phyloP scores from a whole-genome alignment of 768 basidiomycete genomes.

The Boletus tomentosulus region DNA sequence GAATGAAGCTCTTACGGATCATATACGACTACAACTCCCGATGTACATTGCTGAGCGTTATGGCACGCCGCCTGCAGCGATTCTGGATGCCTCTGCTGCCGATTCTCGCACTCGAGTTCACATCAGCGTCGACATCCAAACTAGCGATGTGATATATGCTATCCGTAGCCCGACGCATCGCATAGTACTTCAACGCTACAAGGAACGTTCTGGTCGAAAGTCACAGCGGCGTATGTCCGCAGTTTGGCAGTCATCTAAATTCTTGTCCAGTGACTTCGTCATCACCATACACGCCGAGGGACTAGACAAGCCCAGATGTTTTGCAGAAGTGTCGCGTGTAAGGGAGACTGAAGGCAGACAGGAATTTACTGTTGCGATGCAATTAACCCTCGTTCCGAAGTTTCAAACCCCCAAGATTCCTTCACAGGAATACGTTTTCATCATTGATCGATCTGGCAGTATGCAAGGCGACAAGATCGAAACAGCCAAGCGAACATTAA shows the following conservation, averaged over 20 bases:
- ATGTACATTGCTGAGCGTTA: constrained; percentile 49
- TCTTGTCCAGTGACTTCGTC: constrained; percentile 49
- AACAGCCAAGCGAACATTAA: constrained; percentile 45
- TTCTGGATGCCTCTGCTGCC: constrained; percentile 30
- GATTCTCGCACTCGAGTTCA: constrained; percentile 33
- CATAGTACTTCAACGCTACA: constrained; percentile 33
- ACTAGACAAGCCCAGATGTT: constrained; percentile 52
- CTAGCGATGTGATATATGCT: constrained; percentile 38
- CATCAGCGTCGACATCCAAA: constrained; percentile 47
- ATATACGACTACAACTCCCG: constrained; percentile 54
- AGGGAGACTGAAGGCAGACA: constrained; percentile 2
- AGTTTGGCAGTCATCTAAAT: constrained; percentile 37
- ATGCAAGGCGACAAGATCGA: constrained; percentile 43
- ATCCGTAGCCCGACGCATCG: constrained; percentile 45
- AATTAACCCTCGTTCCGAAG: constrained; percentile 52
- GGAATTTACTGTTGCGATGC: constrained; percentile 42
- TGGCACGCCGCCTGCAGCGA: constrained; percentile 40
- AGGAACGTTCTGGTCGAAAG: constrained; percentile 29
- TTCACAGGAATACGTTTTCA: constrained; percentile 55
- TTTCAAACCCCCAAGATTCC: constrained; percentile 39
- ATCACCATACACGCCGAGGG: constrained; percentile 45
- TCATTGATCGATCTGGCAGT: constrained; percentile 56
- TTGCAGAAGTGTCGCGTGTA: constrained; percentile 42
- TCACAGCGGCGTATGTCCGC: constrained; percentile 41
- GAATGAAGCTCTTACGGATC: constrained; percentile 45